These are phyloP conservation scores for Herpetospermum pedunculosum DNA, from an alignment of 306 rosid species.

Conservation along the genomic window DNA sequence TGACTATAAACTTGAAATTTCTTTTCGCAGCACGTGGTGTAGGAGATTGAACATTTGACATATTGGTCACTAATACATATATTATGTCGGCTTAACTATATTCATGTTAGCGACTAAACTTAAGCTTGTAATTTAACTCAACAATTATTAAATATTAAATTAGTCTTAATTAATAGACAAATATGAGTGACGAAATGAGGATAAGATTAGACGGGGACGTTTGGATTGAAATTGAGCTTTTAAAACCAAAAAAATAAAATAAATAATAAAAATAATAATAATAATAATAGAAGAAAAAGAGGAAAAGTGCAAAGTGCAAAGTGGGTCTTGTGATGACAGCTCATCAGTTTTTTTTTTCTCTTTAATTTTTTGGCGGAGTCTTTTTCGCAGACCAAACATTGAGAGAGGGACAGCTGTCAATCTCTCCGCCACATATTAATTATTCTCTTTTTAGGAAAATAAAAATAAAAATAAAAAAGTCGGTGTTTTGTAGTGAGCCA, in stretches of 20 bases:
- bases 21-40: too few species aligned
- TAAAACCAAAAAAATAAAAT: not conserved
- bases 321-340: constrained; percentile 8
- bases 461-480: not conserved
- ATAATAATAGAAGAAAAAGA: too few species aligned
- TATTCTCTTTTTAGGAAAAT: not conserved
- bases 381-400: constrained; percentile 1
- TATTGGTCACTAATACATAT: too few species aligned
- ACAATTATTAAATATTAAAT: not conserved
- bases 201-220: not conserved
- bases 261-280: too few species aligned
- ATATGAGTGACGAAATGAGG: not conserved
- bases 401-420: not conserved
- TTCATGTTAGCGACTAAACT: too few species aligned
- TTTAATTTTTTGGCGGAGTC: not conserved
- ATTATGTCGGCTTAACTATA: too few species aligned
- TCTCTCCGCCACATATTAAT: not conserved
- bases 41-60: too few species aligned
- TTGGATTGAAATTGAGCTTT: not conserved
- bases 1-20: too few species aligned
- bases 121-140: too few species aligned
- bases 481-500: constrained; percentile 1
- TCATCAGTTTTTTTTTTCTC: not conserved
- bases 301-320: constrained; percentile 8
- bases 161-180: not conserved